phyloP scores from a whole-genome alignment of 345 rosid genomes.

The Erucastrum elatum region DNA sequence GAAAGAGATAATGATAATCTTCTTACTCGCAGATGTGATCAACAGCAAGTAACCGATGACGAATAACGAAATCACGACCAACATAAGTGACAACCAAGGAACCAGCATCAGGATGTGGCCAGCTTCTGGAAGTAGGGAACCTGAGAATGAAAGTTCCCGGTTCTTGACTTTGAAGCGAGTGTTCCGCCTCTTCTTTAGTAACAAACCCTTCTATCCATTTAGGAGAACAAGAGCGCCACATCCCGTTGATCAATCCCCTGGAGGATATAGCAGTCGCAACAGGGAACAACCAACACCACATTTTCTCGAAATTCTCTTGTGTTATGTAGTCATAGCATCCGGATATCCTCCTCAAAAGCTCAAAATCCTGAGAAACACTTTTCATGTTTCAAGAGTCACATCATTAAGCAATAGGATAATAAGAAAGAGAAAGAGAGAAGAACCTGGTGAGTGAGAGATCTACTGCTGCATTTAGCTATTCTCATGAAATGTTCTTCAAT shows the following conservation, averaged over 20 bases:
- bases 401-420: neutral
- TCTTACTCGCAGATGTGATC: constrained; percentile 65
- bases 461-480: constrained; percentile 69
- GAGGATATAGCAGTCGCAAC: constrained; percentile 73
- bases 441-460: constrained; percentile 81
- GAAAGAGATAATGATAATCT: neutral
- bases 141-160: constrained; percentile 93
- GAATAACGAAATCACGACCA: constrained; percentile 62
- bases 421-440: neutral
- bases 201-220: constrained; percentile 96
- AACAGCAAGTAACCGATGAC: constrained; percentile 60
- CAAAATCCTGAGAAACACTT: constrained; percentile 56
- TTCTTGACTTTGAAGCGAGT: constrained; percentile 79
- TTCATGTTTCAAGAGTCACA: neutral
- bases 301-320: constrained; percentile 87
- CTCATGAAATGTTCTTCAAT: constrained; percentile 85
- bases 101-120: constrained; percentile 99
- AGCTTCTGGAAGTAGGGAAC: constrained; percentile 94
- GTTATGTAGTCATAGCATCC: constrained; percentile 80
- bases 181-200: constrained; percentile 92
- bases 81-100: constrained; percentile 82
- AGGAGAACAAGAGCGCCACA: constrained; percentile 76
- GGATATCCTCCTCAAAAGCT: constrained; percentile 65
- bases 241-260: constrained; percentile 52
- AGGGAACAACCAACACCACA: constrained; percentile 99